phyloP scores from a whole-genome alignment of 768 basidiomycete species.

The Panaeolus cyanescens region DNA sequence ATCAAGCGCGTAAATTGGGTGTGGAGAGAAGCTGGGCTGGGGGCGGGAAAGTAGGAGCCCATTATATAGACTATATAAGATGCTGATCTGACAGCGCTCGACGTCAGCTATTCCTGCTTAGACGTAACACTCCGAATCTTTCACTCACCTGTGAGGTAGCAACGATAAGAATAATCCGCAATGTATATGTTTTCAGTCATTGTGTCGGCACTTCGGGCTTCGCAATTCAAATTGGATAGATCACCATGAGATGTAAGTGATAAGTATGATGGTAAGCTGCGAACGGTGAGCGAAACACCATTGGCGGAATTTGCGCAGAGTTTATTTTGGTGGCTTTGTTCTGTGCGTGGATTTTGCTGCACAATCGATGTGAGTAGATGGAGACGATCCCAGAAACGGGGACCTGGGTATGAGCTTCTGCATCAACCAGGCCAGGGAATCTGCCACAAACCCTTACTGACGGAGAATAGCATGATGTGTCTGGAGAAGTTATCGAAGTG shows the following conservation, averaged over 20 bases:
- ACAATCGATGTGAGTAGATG: neutral
- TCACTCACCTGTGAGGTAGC: neutral
- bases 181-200: neutral
- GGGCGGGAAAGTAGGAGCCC: neutral
- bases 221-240: neutral
- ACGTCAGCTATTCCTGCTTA: neutral
- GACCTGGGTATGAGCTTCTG: neutral
- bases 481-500: too few relatives aligned
- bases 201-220: neutral
- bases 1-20: neutral
- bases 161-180: neutral
- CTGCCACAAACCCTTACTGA: too few relatives aligned
- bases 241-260: neutral
- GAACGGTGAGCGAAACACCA: neutral
- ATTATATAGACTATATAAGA: neutral
- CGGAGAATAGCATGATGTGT: too few relatives aligned
- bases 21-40: neutral
- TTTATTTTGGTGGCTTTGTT: neutral
- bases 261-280: neutral
- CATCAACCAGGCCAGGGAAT: too few relatives aligned
- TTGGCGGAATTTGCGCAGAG: neutral
- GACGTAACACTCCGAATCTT: neutral
- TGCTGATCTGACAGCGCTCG: neutral
- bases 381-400: neutral
- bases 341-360: neutral